Percentiles rank a stretch among this genome's conserved stretches.
These are phyloP conservation scores for Canavalia gladiata DNA, from an alignment of 306 rosid genomes.

Conservation along the genomic window DNA sequence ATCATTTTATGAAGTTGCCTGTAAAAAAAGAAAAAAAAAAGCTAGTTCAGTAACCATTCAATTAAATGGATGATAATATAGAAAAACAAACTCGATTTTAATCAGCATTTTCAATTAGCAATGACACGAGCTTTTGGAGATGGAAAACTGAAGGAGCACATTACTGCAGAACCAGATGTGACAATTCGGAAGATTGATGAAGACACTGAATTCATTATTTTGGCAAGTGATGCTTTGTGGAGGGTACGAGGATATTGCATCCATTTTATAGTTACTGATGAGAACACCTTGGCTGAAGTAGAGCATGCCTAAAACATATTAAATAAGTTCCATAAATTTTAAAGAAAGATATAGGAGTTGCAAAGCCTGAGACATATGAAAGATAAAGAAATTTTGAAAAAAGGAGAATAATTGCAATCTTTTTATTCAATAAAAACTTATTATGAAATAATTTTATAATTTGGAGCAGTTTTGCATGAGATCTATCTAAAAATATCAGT, in stretches of 20 bases:
- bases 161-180: constrained; percentile 63
- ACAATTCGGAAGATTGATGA: constrained; percentile 52
- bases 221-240: constrained; percentile 68
- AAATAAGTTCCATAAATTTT: background rate
- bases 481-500: background rate
- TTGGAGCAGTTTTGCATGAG: background rate
- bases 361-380: background rate
- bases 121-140: constrained; percentile 78
- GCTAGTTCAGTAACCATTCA: too few relatives aligned
- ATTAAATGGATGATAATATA: too few relatives aligned
- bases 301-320: background rate
- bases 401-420: background rate
- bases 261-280: constrained; percentile 2
- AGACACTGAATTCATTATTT: constrained; percentile 59
- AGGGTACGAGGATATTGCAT: constrained; percentile 47
- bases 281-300: background rate
- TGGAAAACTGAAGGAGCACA: constrained; percentile 64
- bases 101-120: constrained; percentile 48
- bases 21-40: too few relatives aligned
- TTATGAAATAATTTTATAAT: background rate
- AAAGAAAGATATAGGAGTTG: background rate
- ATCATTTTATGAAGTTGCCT: too few relatives aligned
- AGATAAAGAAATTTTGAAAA: background rate
- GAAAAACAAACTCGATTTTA: too few relatives aligned
- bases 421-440: background rate